phyloP scores from a whole-genome alignment of 345 rosid genomes.

The Cardamine chenopodiifolia region DNA sequence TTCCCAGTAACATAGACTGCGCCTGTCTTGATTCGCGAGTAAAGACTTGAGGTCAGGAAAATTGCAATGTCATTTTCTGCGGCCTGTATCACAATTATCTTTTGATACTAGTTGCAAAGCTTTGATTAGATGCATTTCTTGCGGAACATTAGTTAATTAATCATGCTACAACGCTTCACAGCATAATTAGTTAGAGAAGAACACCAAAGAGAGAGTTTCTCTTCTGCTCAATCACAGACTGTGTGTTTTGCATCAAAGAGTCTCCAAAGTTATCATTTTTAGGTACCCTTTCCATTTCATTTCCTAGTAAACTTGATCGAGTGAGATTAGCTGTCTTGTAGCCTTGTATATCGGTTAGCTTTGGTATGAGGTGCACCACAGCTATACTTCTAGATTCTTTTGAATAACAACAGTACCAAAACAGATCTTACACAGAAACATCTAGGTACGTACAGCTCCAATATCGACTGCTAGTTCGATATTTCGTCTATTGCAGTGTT shows the following conservation, averaged over 20 bases:
- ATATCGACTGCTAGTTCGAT: no score
- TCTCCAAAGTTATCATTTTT: not conserved
- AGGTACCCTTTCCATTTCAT: not conserved
- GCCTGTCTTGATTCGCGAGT: not conserved
- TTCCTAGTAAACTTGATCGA: not conserved
- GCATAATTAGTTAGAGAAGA: not conserved
- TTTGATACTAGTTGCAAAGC: not conserved
- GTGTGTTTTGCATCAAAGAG: conserved; percentile 9
- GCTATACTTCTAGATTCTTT: no score
- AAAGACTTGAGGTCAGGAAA: conserved; percentile 2
- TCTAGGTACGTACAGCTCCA: no score
- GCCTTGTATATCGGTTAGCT: not conserved
- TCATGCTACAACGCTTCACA: not conserved
- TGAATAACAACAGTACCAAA: no score
- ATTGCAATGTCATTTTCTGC: not conserved
- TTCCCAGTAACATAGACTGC: conserved; percentile 26
- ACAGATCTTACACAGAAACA: no score
- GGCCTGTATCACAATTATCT: conserved; percentile 7
- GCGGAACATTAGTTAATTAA: not conserved
- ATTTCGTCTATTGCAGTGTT: no score
- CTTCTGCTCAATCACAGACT: not conserved
- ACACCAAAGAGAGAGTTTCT: not conserved
- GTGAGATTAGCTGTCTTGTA: not conserved
- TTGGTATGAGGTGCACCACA: not conserved
- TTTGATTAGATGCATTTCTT: not conserved